A percentile compares a stretch with the other conserved stretches of the same genome.
phyloP scores from a whole-genome alignment of 1,284 basidiomycete genomes.

The Leccinum variabile region DNA sequence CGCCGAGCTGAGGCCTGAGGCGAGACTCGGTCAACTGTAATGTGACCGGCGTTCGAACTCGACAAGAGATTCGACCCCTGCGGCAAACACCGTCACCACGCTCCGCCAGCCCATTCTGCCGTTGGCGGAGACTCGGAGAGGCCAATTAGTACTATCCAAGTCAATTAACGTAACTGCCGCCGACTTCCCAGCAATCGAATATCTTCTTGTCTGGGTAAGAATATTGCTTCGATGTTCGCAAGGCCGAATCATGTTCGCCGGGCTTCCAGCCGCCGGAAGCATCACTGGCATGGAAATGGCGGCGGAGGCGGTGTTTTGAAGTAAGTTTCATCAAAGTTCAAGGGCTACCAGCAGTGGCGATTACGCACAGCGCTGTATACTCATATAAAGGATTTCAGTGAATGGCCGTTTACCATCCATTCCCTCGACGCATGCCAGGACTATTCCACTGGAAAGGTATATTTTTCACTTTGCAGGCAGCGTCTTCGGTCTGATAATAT shows the following conservation, averaged over 20 bases:
- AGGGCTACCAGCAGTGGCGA: not conserved
- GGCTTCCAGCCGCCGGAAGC: not conserved
- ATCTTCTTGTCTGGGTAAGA: not conserved
- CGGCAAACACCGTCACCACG: too few species aligned
- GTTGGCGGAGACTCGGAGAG: too few species aligned
- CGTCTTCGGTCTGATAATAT: not conserved
- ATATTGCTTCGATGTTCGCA: not conserved
- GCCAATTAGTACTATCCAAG: too few species aligned
- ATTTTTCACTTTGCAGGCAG: not conserved
- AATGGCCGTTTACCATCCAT: not conserved
- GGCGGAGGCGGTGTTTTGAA: not conserved
- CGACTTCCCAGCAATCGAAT: not conserved
- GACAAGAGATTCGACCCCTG: too few species aligned
- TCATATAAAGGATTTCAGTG: not conserved
- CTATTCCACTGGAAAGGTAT: conserved; percentile 12
- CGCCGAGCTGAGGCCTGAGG: too few species aligned
- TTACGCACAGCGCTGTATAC: not conserved
- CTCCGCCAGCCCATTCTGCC: not conserved
- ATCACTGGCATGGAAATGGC: not conserved
- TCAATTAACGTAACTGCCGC: not conserved
- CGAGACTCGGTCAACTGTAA: too few species aligned
- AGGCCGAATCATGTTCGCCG: not conserved
- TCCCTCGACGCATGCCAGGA: not conserved
- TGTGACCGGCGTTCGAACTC: too few species aligned
- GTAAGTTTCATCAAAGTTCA: not conserved